These are phyloP conservation scores for Cyberlindnera mrakii DNA, from an alignment of 805 yeast species.

Conservation along the genomic window DNA sequence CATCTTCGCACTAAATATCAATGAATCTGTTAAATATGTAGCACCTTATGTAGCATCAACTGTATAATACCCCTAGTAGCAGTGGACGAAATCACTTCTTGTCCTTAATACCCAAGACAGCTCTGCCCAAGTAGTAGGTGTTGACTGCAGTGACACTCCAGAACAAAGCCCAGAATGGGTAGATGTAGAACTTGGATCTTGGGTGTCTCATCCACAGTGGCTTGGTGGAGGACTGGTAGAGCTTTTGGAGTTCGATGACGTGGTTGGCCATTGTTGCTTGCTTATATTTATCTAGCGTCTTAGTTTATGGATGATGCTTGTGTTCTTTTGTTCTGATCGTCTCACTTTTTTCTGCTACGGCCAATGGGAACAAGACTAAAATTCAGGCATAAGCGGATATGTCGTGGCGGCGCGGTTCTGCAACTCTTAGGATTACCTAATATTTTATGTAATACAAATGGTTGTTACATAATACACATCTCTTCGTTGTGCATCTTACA, in stretches of 20 bases:
- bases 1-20: too few species aligned
- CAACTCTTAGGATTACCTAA: too few species aligned
- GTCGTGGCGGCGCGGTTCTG: neutral
- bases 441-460: too few species aligned
- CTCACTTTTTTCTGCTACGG: neutral
- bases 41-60: neutral
- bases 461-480: too few species aligned
- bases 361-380: slow-evolving; percentile 1
- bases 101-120: slow-evolving; percentile 61
- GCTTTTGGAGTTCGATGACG: slow-evolving; percentile 52
- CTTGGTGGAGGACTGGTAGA: slow-evolving; percentile 50
- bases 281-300: neutral
- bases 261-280: slow-evolving; percentile 30
- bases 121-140: slow-evolving; percentile 49
- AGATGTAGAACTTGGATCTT: slow-evolving; percentile 27
- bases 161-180: slow-evolving; percentile 28
- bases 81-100: slow-evolving; percentile 7
- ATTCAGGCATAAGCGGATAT: slow-evolving; percentile 2
- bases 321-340: neutral
- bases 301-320: too few species aligned
- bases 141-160: slow-evolving; percentile 21
- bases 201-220: slow-evolving; percentile 52
- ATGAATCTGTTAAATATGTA: too few species aligned
- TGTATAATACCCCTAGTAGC: neutral
- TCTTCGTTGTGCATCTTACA: too few species aligned